Base-by-base conservation (phyloP, 208 protist genomes). In the Acanthamoeba sp. region DNA sequence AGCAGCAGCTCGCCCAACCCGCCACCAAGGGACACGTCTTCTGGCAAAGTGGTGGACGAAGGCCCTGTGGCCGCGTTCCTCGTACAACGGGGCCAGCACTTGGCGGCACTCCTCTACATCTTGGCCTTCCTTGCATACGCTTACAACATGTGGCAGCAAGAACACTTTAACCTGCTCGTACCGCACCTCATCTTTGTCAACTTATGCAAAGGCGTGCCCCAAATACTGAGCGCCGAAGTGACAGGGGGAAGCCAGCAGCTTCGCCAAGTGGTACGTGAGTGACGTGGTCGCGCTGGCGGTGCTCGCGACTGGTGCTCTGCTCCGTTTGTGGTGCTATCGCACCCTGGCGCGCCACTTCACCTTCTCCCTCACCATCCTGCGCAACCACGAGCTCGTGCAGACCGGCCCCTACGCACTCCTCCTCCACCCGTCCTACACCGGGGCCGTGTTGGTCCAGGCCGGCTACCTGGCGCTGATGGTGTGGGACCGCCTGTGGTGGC, bases 361-460 rank as follows among this genome's bases (percentile, higher is more conserved):
- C n/a, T 82, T 82, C 22, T 5, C 4, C n/a, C 24, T 82, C 38
- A 82, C 71, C 71, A 82, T 82, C 71, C 20, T 50, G 16, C 71
- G 71, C 34, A 48, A 82, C 71, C 71, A 82, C 40, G 71, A 82
- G 71, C 71, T 82, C 38, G 71, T 82, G 20, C 71, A 82, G 71
- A 48, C 71, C 6, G 71, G 71, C 16, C 71, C 71, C 71, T 82
- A 82, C 71, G 71, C 71, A 38, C 71, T 82, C 22, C 71, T 82
- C 71, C 38, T 82, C 38, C 71, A 82, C 40, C 71, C 71, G 14
- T 82, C 71, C 71, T 82, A 82, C 40, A 82, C 71, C 22, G 71
- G 71, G 16, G 71, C 22, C 6, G 38, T 82, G 0, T 20, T 82
- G 16, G 71, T 82, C 36, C 36, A 82, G 71, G 71, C 18, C 38